Percentiles rank a stretch among this genome's conserved stretches.
Evolutionary conservation across 495 filamentous ascomycete genomes (phyloP).

Genomic region (Trichoderma erinaceum): DNA sequence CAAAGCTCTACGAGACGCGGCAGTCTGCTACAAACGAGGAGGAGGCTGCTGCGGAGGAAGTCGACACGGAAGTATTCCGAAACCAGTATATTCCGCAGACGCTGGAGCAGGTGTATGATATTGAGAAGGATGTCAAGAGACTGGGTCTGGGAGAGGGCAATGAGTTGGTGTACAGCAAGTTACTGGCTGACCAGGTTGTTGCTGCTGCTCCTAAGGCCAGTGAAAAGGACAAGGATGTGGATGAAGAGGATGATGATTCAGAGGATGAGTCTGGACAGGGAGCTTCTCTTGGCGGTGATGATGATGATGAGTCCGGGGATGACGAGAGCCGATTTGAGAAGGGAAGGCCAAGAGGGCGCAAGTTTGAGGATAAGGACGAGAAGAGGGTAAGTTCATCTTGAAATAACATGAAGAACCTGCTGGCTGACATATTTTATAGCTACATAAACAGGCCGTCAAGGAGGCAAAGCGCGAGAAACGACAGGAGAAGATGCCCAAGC

Average conservation of each 20-base stretch:
- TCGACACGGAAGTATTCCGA: constrained; percentile 86
- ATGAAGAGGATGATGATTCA: constrained; percentile 32
- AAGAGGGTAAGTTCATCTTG: constrained; percentile 54
- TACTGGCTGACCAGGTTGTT: constrained; percentile 66
- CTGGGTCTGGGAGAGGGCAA: constrained; percentile 64
- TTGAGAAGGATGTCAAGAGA: constrained; percentile 80
- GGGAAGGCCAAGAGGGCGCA: constrained; percentile 73
- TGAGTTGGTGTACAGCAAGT: constrained; percentile 70
- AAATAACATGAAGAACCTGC: neutral
- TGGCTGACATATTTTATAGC: constrained; percentile 28
- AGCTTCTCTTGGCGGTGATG: constrained; percentile 43
- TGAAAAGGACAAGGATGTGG: constrained; percentile 33
- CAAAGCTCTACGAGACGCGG: constrained; percentile 40
- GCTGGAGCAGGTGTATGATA: constrained; percentile 88
- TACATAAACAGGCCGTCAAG: constrained; percentile 85
- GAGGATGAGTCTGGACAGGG: constrained; percentile 37
- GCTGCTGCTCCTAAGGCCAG: constrained; percentile 26
- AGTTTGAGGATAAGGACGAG: constrained; percentile 81
- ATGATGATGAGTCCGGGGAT: constrained; percentile 37
- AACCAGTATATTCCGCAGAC: constrained; percentile 94
- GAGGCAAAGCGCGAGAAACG: constrained; percentile 88
- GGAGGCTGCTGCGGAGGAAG: constrained; percentile 48
- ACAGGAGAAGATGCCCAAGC: constrained; percentile 92
- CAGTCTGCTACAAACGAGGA: constrained; percentile 33
- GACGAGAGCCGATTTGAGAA: constrained; percentile 53